Conservation (phyloP, 768 basidiomycete genomes). For the Leccinum variicolor region DNA sequence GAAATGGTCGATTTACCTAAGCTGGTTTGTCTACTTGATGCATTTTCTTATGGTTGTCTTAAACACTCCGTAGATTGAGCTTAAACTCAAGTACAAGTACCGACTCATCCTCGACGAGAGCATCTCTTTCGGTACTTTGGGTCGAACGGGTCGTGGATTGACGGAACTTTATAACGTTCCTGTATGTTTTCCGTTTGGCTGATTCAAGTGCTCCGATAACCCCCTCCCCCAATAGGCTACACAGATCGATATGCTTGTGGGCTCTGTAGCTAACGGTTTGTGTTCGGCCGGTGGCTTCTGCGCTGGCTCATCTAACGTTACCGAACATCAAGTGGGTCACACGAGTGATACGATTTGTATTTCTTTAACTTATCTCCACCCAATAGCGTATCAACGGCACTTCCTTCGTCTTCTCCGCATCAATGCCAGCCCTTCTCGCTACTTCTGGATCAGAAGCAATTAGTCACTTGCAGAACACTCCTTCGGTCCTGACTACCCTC, state of each 20-base stretch:
- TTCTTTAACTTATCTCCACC: not conserved
- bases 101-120: constrained; percentile 92
- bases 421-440: constrained; percentile 86
- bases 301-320: constrained; percentile 77
- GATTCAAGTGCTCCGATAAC: not conserved
- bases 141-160: constrained; percentile 89
- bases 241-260: constrained; percentile 94
- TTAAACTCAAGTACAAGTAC: constrained; percentile 95
- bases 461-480: constrained; percentile 69
- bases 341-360: not conserved
- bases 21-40: constrained; percentile 58
- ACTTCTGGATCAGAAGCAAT: constrained; percentile 87
- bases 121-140: constrained; percentile 90
- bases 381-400: constrained; percentile 89
- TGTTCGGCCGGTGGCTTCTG: constrained; percentile 92
- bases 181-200: constrained; percentile 43
- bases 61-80: constrained; percentile 64
- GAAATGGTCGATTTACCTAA: constrained; percentile 90
- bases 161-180: constrained; percentile 95
- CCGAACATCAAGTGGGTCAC: constrained; percentile 75
- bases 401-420: constrained; percentile 94
- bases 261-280: constrained; percentile 82
- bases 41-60: not conserved
- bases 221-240: constrained; percentile 51
- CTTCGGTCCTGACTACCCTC: constrained; percentile 69